A percentile compares a stretch with the other conserved stretches of the same genome.
These are phyloP conservation scores for Mortierella sp. DNA, from an alignment of 371 early-diverging fungal genomes.

Conservation along the genomic window DNA sequence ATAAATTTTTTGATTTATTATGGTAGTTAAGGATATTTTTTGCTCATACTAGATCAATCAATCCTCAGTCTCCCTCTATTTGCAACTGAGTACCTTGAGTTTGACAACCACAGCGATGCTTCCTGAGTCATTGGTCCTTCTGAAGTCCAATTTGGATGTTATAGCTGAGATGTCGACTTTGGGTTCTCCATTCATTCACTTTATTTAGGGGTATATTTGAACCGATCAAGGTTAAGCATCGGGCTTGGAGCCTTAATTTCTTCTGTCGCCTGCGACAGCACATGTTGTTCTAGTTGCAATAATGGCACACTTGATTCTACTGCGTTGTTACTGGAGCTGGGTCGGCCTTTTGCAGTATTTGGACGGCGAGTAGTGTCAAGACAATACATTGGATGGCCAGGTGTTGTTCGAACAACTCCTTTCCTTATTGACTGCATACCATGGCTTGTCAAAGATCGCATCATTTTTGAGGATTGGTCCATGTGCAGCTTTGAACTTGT, in stretches of 20 bases:
- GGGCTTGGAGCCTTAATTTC: not conserved
- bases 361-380: conserved; percentile 12
- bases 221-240: conserved; percentile 34
- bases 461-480: not conserved
- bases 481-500: not conserved
- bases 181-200: not conserved
- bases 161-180: not conserved
- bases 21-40: too few species aligned
- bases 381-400: conserved; percentile 12
- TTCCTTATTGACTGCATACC: not conserved
- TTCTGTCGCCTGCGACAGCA: not conserved
- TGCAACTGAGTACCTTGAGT: too few species aligned
- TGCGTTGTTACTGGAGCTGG: not conserved
- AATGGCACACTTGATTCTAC: not conserved
- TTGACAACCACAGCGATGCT: too few species aligned
- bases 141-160: not conserved
- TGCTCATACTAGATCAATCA: too few species aligned
- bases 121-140: too few species aligned
- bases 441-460: not conserved
- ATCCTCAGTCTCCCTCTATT: too few species aligned
- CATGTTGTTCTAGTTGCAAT: not conserved
- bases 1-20: too few species aligned
- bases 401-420: conserved; percentile 12
- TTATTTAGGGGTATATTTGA: conserved; percentile 36
- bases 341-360: not conserved